phyloP scores from a whole-genome alignment of 805 yeast genomes.

The Metschnikowia cubensis region DNA sequence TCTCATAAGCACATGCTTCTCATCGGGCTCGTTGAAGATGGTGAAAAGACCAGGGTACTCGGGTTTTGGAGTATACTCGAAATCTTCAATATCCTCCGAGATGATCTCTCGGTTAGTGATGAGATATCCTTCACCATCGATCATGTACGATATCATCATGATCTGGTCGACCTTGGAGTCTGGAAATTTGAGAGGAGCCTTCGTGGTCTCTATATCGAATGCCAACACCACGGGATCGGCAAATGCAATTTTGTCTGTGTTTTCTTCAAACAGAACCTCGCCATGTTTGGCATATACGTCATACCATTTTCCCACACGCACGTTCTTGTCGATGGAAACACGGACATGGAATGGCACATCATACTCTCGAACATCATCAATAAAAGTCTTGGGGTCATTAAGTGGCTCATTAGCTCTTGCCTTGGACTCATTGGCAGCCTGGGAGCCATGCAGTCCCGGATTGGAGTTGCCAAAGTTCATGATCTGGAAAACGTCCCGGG shows the following conservation, averaged over 20 bases:
- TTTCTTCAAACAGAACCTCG: slow-evolving; percentile 50
- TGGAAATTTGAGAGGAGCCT: slow-evolving; percentile 93
- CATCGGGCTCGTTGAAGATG: slow-evolving; percentile 86
- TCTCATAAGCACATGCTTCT: slow-evolving; percentile 63
- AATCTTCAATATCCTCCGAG: slow-evolving; percentile 91
- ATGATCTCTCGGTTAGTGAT: slow-evolving; percentile 94
- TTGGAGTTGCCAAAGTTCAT: slow-evolving; percentile 40
- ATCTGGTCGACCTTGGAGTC: slow-evolving; percentile 86
- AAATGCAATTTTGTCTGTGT: slow-evolving; percentile 77
- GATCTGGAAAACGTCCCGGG: slow-evolving; percentile 63
- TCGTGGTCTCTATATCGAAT: slow-evolving; percentile 96
- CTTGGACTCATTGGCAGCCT: not conserved
- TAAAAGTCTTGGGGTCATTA: slow-evolving; percentile 56
- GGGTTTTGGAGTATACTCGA: slow-evolving; percentile 95
- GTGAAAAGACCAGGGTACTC: slow-evolving; percentile 90
- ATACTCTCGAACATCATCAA: slow-evolving; percentile 84
- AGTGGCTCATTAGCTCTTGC: slow-evolving; percentile 11
- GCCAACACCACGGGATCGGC: slow-evolving; percentile 97
- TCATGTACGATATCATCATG: slow-evolving; percentile 99
- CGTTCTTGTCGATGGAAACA: slow-evolving; percentile 83
- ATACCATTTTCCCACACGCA: slow-evolving; percentile 97
- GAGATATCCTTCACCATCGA: slow-evolving; percentile 92
- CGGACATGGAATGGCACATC: slow-evolving; percentile 97
- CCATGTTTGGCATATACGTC: slow-evolving; percentile 64
- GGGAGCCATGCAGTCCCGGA: not conserved